Percentiles rank a stretch among this genome's conserved stretches.
These are phyloP conservation scores for Domatiomyces globalis DNA, from an alignment of 2,329 filamentous ascomycete species.

Conservation along the genomic window DNA sequence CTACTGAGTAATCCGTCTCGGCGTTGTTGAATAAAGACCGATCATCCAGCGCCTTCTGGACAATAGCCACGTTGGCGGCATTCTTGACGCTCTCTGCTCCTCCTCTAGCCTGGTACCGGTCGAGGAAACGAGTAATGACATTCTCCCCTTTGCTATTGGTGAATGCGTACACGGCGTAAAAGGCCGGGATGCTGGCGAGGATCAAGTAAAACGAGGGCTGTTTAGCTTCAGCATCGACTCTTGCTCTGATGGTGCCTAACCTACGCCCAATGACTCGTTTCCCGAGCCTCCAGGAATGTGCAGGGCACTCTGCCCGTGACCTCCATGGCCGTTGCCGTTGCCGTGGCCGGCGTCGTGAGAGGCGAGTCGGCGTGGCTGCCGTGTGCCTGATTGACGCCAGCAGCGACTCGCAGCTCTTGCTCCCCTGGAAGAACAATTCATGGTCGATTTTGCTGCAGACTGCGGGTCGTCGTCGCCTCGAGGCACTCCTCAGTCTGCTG, in stretches of 20 bases:
- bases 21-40: constrained; percentile 40
- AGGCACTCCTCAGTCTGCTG: neutral
- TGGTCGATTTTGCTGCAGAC: constrained; percentile 11
- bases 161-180: constrained; percentile 30
- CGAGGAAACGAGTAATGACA: constrained; percentile 9
- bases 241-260: constrained; percentile 14
- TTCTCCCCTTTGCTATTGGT: constrained; percentile 12
- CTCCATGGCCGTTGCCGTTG: neutral
- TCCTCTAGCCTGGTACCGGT: constrained; percentile 24
- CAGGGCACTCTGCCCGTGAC: constrained; percentile 21
- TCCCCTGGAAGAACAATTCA: constrained; percentile 16
- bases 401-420: constrained; percentile 17
- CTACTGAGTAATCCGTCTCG: neutral
- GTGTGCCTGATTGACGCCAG: constrained; percentile 9
- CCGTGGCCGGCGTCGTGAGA: constrained; percentile 26
- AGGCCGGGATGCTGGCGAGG: constrained; percentile 29
- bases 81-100: constrained; percentile 44
- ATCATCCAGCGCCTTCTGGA: constrained; percentile 51
- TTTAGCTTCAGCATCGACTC: constrained; percentile 9
- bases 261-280: constrained; percentile 34
- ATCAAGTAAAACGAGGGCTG: constrained; percentile 36
- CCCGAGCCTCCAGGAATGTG: constrained; percentile 25
- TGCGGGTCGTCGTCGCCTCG: neutral
- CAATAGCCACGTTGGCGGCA: constrained; percentile 43
- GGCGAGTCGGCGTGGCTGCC: constrained; percentile 30